phyloP scores from a whole-genome alignment of 495 filamentous ascomycete genomes.

The Polyplosphaeria fusca region DNA sequence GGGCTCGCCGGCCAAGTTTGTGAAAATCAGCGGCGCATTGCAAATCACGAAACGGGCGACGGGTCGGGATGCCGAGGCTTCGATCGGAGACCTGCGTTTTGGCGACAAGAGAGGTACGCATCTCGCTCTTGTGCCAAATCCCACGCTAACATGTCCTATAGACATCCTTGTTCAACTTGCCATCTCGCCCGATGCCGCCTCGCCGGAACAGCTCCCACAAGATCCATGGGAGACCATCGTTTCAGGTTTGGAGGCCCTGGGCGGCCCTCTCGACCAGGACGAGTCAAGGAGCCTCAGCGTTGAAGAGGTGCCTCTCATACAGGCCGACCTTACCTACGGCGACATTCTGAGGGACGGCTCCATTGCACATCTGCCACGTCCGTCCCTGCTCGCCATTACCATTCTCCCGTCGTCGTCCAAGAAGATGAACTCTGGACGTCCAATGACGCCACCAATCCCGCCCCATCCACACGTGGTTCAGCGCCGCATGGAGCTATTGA shows the following conservation, averaged over 20 bases:
- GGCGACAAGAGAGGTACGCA: slow-evolving; percentile 80
- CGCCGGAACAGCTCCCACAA: slow-evolving; percentile 82
- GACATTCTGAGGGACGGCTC: slow-evolving; percentile 92
- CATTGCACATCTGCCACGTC: slow-evolving; percentile 79
- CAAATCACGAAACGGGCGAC: slow-evolving; percentile 98
- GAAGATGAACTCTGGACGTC: slow-evolving; percentile 57
- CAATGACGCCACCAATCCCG: slow-evolving; percentile 78
- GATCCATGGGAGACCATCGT: slow-evolving; percentile 97
- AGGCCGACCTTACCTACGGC: slow-evolving; percentile 90
- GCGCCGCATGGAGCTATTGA: slow-evolving; percentile 94
- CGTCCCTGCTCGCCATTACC: slow-evolving; percentile 93
- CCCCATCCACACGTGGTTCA: slow-evolving; percentile 95
- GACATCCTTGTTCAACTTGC: slow-evolving; percentile 95
- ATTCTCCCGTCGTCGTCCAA: slow-evolving; percentile 79
- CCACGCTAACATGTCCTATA: slow-evolving; percentile 33
- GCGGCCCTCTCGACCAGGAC: slow-evolving; percentile 85
- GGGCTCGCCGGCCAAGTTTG: slow-evolving; percentile 94
- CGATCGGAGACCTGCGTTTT: slow-evolving; percentile 88
- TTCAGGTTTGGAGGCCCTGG: slow-evolving; percentile 89
- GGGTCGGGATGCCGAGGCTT: slow-evolving; percentile 89
- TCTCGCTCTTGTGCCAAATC: neutral
- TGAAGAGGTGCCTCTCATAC: slow-evolving; percentile 92
- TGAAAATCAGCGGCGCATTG: slow-evolving; percentile 95
- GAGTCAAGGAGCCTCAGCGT: slow-evolving; percentile 81
- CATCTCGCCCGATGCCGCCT: slow-evolving; percentile 82